Base-by-base conservation (phyloP, 1,139 yeast genomes). In the Kodamaea ohmeri region DNA sequence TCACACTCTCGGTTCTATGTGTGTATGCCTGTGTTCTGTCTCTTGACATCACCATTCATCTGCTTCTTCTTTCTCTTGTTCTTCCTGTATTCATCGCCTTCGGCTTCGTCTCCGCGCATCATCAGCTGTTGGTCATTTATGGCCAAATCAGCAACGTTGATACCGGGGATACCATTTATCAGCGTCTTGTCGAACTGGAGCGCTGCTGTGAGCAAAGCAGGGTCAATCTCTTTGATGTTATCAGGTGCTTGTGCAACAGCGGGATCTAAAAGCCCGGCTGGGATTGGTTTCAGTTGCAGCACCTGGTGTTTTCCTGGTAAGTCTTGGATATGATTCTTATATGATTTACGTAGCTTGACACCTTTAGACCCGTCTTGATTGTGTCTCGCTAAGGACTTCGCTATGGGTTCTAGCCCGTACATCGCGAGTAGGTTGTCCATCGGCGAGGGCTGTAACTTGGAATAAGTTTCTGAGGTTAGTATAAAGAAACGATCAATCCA, bases 311-410 rank as follows among this genome's bases (percentile, higher is more conserved):
- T 82, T 1, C 97, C 97, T 0, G 96, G 86, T 25, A 92, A 66
- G 51, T 90, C 97, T 25, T 75, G 72, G 13, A 92, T 84, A 55
- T 90, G 97, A 49, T 89, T 89, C 60, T 90, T 92, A 64, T 90
- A 92, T 0, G 96, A 87, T 61, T 92, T 92, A 51, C 98, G 74
- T 39, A 92, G 72, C 63, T 92, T 92, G 28, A 88, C 89, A 36
- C 96, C 96, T 52, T 86, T 89, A 1, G 92, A 76, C 0, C 96
- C 96, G 50, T 83, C 94, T 2, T 88, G 82, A 50, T 86, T 89
- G n/a, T 83, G 74, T 52, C 98, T 73, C 1, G 96, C 95, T 35
- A 92, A 82, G 4, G 95, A 81, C 37, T 76, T 68, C 1, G 96
- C 87, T 17, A 90, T 66, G 3, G 73, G 74, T 31, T 76, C 76